Evolutionary conservation across 441 rosid species (phyloP), one percentile per base, ranked within the genome.

Genomic region (Arabidopsis lyrata): DNA sequence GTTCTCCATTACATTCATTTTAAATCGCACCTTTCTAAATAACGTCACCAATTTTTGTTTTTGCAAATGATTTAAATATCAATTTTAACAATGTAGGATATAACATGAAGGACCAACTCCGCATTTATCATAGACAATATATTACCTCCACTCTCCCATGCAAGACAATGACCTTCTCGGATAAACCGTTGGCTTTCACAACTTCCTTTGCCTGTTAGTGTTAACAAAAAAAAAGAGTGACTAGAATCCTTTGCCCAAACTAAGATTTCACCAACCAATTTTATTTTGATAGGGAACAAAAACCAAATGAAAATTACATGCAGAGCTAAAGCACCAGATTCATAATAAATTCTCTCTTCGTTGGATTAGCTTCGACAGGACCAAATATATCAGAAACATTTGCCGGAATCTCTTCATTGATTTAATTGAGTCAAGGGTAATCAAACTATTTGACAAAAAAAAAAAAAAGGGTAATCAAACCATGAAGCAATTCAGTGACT

Each of bases 81-180:
- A 55, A 35, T 50, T 36, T 61, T 18, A 63, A 38, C 72, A 24
- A 63, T 49, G 48, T 32, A 8, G 6, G 10, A 35, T 39, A 76
- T 8, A 59, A 13, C 56, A 41, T 53, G 64, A 15, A 42, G 63
- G 68, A 65, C 62, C 52, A 56, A 57, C 39, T 63, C 2, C 5
- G 39, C 7, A 71, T 59, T 36, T 31, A 66, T 31, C 18, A 63
- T 45, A 61, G 39, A 55, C 20, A 62, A 31, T 16, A 56, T 1
- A 55, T 68, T 87, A 95, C 99, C 97, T 95, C 99, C 71, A 95
- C 97, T 63, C 99, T 83, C 60, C 98, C 98, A 68, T 91, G 99
- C 78, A 95, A 77, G 66, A 95, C 99, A 50, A 88, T 86, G 79
- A 95, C 81, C 71, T 78, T 90, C 75, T 91, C 92, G 59, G 96